Evolutionary conservation across 768 basidiomycete species (phyloP).

Genomic region (Leccinum ochraceum): DNA sequence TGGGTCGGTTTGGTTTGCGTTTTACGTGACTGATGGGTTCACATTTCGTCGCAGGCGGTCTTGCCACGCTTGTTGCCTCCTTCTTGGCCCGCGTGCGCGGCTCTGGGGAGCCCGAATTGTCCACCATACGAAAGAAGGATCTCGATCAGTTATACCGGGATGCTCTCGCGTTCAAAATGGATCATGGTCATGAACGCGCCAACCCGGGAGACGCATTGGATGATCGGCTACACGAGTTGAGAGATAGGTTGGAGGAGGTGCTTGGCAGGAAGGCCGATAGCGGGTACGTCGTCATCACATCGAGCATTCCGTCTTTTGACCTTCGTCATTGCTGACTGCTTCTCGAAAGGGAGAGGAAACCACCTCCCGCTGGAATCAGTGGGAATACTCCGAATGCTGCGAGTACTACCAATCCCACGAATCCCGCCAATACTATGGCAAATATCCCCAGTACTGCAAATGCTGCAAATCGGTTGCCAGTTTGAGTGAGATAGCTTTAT

Average conservation of each 20-base stretch:
- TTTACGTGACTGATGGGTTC: neutral
- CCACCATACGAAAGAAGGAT: slow-evolving; percentile 53
- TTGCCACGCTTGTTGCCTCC: slow-evolving; percentile 67
- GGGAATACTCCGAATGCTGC: neutral
- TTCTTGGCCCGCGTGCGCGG: slow-evolving; percentile 72
- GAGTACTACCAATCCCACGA: no score
- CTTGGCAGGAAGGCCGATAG: slow-evolving; percentile 25
- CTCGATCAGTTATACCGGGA: slow-evolving; percentile 70
- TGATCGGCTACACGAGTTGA: slow-evolving; percentile 4
- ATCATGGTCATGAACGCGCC: slow-evolving; percentile 45
- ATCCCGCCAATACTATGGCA: neutral
- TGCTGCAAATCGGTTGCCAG: neutral
- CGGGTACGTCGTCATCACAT: slow-evolving; percentile 18
- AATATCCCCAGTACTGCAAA: neutral
- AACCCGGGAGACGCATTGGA: slow-evolving; percentile 11
- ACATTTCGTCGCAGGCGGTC: slow-evolving; percentile 45
- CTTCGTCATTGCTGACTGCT: neutral
- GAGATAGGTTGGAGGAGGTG: slow-evolving; percentile 31
- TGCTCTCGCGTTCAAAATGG: slow-evolving; percentile 54
- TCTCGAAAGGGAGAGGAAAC: neutral
- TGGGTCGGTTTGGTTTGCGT: slow-evolving; percentile 32
- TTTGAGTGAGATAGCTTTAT: neutral
- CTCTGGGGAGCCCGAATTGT: slow-evolving; percentile 68
- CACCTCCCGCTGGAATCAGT: neutral
- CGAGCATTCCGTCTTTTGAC: neutral